Percentiles rank a stretch among this genome's conserved stretches.
Conservation (phyloP, 2,329 filamentous ascomycete species). For the Cladobotryum mycophilum region DNA sequence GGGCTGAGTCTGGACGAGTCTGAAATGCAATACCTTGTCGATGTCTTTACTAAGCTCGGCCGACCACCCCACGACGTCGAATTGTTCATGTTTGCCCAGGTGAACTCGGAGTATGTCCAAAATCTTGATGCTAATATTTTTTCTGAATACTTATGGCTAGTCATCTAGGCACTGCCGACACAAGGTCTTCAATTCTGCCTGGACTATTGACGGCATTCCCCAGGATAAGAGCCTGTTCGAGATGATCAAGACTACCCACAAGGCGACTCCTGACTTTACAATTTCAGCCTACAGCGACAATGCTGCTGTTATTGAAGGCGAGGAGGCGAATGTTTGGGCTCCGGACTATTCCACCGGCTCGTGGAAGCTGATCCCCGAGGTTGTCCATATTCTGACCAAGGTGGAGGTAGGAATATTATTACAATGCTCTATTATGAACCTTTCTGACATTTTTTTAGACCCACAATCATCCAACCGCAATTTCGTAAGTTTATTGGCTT, state of each 20-base stretch:
- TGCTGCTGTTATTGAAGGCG: constrained; percentile 66
- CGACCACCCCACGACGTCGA: constrained; percentile 80
- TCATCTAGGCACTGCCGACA: constrained; percentile 56
- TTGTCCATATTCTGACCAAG: constrained; percentile 82
- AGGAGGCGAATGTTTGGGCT: constrained; percentile 60
- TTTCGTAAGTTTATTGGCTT: constrained; percentile 46
- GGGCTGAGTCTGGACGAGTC: constrained; percentile 81
- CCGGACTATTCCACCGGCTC: constrained; percentile 80
- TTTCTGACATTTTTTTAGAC: constrained; percentile 40
- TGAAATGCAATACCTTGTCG: constrained; percentile 92
- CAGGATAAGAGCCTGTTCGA: constrained; percentile 80
- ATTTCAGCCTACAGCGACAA: constrained; percentile 97
- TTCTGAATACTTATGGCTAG: constrained; percentile 2
- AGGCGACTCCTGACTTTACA: constrained; percentile 71
- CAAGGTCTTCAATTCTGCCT: constrained; percentile 95
- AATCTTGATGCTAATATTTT: neutral
- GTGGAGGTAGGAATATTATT: constrained; percentile 52
- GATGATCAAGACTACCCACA: constrained; percentile 96
- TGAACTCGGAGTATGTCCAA: constrained; percentile 70
- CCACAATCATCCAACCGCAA: constrained; percentile 94
- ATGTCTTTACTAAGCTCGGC: constrained; percentile 40
- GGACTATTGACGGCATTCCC: constrained; percentile 82
- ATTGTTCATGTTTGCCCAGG: constrained; percentile 98
- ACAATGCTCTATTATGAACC: neutral
- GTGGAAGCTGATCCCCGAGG: constrained; percentile 82